Evolutionary conservation across 1,284 basidiomycete genomes (phyloP).

Genomic region (Stygiomarasmius scandens): DNA sequence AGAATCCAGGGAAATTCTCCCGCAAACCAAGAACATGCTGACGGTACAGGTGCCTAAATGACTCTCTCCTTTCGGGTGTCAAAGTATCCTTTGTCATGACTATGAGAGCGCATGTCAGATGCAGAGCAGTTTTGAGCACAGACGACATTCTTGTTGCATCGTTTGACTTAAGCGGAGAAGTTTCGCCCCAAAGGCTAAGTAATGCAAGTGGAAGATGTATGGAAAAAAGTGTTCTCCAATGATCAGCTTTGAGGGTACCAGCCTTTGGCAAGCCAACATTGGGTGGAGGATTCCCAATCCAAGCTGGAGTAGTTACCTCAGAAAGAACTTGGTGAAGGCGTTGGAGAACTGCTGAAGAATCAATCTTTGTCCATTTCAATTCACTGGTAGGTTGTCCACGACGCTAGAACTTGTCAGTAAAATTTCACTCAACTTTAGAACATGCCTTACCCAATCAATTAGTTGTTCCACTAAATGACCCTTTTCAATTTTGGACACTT

Average conservation of each 20-base stretch:
- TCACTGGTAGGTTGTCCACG: not conserved
- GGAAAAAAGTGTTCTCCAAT: conserved; percentile 7
- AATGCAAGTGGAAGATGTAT: conserved; percentile 13
- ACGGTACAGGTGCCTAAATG: not conserved
- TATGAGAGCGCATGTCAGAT: conserved; percentile 3
- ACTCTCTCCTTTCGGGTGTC: not conserved
- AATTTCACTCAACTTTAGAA: too few relatives aligned
- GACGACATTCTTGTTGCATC: not conserved
- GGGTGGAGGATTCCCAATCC: conserved; percentile 6
- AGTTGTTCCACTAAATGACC: not conserved
- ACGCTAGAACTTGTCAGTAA: not conserved
- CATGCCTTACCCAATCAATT: conserved; percentile 5
- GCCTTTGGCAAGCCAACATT: conserved; percentile 2
- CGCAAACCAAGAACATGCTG: conserved; percentile 8
- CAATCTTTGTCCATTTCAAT: not conserved
- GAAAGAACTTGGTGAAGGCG: conserved; percentile 3
- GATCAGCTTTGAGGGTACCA: conserved; percentile 10
- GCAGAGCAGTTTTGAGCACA: conserved; percentile 6
- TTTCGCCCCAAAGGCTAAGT: conserved; percentile 1
- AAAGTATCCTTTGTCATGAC: conserved; percentile 5
- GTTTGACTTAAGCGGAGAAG: not conserved
- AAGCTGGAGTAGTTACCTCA: not conserved
- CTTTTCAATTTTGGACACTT: not conserved
- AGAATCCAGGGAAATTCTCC: conserved; percentile 11
- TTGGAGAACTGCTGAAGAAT: not conserved